Conservation (phyloP, 805 yeast genomes). For the Jamesozyma spencerorum region DNA sequence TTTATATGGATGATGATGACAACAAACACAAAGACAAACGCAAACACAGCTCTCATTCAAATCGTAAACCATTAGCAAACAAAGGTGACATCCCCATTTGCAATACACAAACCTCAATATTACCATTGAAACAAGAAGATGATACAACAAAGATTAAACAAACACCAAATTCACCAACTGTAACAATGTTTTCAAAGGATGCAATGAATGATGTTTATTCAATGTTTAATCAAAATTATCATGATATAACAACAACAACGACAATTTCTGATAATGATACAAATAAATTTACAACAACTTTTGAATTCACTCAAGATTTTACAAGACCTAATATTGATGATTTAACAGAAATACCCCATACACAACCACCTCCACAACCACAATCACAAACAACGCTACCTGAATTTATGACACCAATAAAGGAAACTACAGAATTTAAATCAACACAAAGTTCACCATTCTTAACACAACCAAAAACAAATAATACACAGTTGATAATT, state of each 20-base stretch:
- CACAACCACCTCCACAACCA: neutral
- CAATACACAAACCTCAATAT: constrained; percentile 34
- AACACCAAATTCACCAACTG: constrained; percentile 57
- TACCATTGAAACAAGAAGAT: constrained; percentile 27
- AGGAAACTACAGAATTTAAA: constrained; percentile 19
- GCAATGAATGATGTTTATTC: constrained; percentile 65
- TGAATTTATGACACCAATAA: constrained; percentile 24
- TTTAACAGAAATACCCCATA: constrained; percentile 25
- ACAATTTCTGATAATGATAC: constrained; percentile 21
- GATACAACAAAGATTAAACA: constrained; percentile 6
- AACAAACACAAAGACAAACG: too few species aligned
- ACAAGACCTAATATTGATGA: constrained; percentile 29
- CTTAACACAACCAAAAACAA: constrained; percentile 22
- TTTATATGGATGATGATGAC: too few species aligned
- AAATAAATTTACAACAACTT: constrained; percentile 18
- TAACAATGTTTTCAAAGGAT: constrained; percentile 65
- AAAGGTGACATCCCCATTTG: too few species aligned
- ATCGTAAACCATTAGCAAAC: too few species aligned
- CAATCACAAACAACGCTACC: constrained; percentile 2
- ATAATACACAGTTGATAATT: constrained; percentile 1
- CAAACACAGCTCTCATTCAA: too few species aligned
- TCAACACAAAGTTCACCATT: constrained; percentile 25
- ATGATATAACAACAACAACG: constrained; percentile 4
- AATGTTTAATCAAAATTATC: constrained; percentile 53
- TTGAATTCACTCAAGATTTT: constrained; percentile 32